Evolutionary conservation across 345 rosid genomes (phyloP).

Genomic region (Lumnitzera littorea): DNA sequence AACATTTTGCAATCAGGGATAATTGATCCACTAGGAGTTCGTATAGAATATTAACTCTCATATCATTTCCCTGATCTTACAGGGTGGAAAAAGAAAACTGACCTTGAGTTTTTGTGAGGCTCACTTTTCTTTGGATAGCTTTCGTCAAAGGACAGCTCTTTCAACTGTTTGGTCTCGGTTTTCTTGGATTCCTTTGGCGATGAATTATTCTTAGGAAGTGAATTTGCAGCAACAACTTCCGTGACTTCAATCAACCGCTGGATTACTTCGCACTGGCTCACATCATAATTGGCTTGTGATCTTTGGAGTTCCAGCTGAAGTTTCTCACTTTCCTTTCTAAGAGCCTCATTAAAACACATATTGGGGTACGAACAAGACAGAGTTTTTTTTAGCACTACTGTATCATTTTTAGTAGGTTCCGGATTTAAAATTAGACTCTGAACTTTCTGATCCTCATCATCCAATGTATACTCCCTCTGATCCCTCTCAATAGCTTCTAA

Average conservation of each 20-base stretch:
- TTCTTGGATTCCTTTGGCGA: constrained; percentile 44
- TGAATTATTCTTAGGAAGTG: constrained; percentile 33
- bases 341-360: constrained; percentile 73
- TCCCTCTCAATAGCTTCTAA: constrained; percentile 80
- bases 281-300: constrained; percentile 79
- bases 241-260: constrained; percentile 83
- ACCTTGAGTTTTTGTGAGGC: constrained; percentile 62
- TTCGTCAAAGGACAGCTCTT: constrained; percentile 34
- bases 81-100: constrained; percentile 9
- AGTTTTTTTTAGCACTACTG: constrained; percentile 68
- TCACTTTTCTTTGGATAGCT: constrained; percentile 40
- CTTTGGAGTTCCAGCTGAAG: constrained; percentile 75
- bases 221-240: constrained; percentile 46
- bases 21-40: too few species aligned
- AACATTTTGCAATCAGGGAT: too few species aligned
- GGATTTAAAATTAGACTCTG: constrained; percentile 73
- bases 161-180: constrained; percentile 30
- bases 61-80: background rate
- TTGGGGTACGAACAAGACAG: constrained; percentile 87
- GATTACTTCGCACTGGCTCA: constrained; percentile 79
- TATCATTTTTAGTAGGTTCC: constrained; percentile 57
- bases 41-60: too few species aligned
- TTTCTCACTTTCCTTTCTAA: constrained; percentile 67
- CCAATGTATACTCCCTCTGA: constrained; percentile 84
- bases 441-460: constrained; percentile 85